Conservation (phyloP, 192 early-diverging fungal genomes). For the Entomortierella lignicola region DNA sequence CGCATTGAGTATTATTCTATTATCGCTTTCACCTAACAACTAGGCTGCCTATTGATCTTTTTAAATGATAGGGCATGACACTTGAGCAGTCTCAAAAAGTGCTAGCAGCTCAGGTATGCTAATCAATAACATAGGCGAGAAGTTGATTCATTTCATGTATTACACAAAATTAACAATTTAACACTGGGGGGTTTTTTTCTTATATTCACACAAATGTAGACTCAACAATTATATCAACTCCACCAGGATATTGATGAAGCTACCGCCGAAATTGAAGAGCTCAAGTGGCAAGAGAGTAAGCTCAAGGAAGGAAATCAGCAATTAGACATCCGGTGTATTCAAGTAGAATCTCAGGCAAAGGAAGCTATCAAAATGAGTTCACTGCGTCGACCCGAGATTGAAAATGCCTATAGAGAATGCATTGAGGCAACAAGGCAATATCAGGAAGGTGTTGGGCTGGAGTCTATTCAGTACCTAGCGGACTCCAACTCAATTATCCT, state of each 20-base stretch:
- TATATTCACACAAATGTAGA: slow-evolving; percentile 3
- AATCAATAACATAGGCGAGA: too few relatives aligned
- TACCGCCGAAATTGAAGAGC: slow-evolving; percentile 25
- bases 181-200: not conserved
- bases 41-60: not conserved
- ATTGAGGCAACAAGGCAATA: slow-evolving; percentile 35
- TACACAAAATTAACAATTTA: too few relatives aligned
- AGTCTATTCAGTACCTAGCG: slow-evolving; percentile 29
- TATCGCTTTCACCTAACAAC: not conserved
- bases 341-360: slow-evolving; percentile 31
- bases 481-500: slow-evolving; percentile 35
- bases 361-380: slow-evolving; percentile 42
- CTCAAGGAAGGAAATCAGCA: slow-evolving; percentile 30
- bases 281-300: slow-evolving; percentile 49
- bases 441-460: slow-evolving; percentile 45
- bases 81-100: slow-evolving; percentile 30
- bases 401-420: slow-evolving; percentile 40
- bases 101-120: slow-evolving; percentile 26
- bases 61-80: slow-evolving; percentile 41
- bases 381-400: slow-evolving; percentile 36
- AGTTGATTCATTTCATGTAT: too few relatives aligned
- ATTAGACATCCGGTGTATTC: slow-evolving; percentile 9
- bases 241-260: slow-evolving; percentile 39
- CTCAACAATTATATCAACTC: slow-evolving; percentile 35
- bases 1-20: not conserved